Base-by-base conservation (phyloP, 176 grass and related monocot genomes). In the Secale cereale region DNA sequence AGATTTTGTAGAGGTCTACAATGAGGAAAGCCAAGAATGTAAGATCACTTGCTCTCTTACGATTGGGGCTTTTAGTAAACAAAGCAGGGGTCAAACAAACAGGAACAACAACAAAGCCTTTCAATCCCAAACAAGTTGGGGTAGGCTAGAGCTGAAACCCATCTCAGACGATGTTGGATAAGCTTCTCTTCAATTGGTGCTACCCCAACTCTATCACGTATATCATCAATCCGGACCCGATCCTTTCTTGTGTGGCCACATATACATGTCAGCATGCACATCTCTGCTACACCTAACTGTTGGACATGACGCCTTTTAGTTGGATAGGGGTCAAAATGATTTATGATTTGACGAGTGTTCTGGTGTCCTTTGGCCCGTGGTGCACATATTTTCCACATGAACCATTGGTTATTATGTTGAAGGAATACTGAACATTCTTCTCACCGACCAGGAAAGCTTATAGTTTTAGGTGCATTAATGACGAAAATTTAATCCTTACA, bases 1-100 rank as follows among this genome's bases (percentile, higher is more conserved):
- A 67, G 93, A 99, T 83, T 99, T 99, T 96, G 90, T 99, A 83
- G 93, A 99, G 82, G 97, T 96, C 73, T 99, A 99, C 80, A 96
- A 87, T 60, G 94, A 96, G 45, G 78, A 86, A 86, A 96, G 86
- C 82, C 97, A 99, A 88, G 90, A 96, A 94, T 87, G 97, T 96
- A 94, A 78, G 82, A 89, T 82, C 36, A 81, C 29, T 40, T 7
- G 25, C 17, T 66, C 33, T 87, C 7, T 41, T 76, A 64, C 25
- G 27, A 70, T 33, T 66, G 65, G 23, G 39, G 50, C 68, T 17
- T 71, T 48, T 50, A 73, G 20, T 72, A 40, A 36, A 72, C 63
- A 73, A 65, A 76, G 12, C 25, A 79, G 48, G 28, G 67, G 57
- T 87, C 15, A 74, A 80, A 16, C 48, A 52, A 52, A 52, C 46